Conservation (phyloP, 768 basidiomycete genomes). For the Kwoniella heveanensis region DNA sequence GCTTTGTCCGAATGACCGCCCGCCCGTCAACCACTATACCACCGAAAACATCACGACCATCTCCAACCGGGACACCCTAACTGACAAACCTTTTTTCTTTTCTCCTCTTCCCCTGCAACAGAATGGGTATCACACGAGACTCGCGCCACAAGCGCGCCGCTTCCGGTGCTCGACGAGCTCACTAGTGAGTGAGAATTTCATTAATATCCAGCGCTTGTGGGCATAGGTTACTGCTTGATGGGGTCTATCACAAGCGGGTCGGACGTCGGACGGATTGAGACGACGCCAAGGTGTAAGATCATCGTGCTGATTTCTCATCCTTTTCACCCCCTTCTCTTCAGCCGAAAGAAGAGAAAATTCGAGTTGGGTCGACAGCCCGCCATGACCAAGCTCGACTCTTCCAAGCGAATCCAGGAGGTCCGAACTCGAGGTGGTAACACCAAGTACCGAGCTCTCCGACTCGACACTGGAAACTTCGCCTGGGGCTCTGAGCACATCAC, state of each 20-base stretch:
- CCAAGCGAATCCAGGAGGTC: slow-evolving; percentile 92
- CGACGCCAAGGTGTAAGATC: too few species aligned
- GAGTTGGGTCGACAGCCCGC: slow-evolving; percentile 98
- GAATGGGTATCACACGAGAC: slow-evolving; percentile 87
- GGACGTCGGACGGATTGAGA: too few species aligned
- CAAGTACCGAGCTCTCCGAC: slow-evolving; percentile 94
- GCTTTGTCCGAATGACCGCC: background rate
- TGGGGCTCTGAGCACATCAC: slow-evolving; percentile 96
- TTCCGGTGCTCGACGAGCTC: slow-evolving; percentile 62
- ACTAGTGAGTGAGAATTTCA: slow-evolving; percentile 39
- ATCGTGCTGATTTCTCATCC: background rate
- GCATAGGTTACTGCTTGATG: too few species aligned
- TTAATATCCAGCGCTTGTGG: background rate
- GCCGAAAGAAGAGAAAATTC: slow-evolving; percentile 99
- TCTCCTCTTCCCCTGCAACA: slow-evolving; percentile 8
- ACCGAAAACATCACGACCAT: background rate
- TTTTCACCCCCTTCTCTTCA: slow-evolving; percentile 42
- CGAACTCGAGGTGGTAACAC: slow-evolving; percentile 93
- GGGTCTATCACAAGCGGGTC: too few species aligned
- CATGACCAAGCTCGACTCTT: slow-evolving; percentile 85
- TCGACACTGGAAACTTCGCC: slow-evolving; percentile 96
- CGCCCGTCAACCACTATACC: background rate
- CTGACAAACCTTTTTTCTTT: background rate
- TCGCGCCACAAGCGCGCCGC: slow-evolving; percentile 96
- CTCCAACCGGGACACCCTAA: background rate